Conservation (phyloP, 176 grass and related monocot genomes). For the Lolium rigidum region DNA sequence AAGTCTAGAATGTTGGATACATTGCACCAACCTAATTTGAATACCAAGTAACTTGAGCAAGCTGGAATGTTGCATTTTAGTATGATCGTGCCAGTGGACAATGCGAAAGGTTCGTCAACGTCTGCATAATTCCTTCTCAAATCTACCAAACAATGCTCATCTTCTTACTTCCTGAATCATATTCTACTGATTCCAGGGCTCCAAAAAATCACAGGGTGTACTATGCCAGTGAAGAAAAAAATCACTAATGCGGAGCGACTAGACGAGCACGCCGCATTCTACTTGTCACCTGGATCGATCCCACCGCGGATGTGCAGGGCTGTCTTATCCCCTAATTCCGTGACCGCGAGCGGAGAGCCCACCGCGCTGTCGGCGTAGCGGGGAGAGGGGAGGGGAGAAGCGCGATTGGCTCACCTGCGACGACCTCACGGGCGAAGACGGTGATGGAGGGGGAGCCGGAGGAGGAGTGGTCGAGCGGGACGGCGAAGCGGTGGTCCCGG, state of each 20-base stretch:
- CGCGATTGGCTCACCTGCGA: conserved; percentile 54
- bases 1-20: background rate
- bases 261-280: background rate
- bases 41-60: background rate
- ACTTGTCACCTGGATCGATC: background rate
- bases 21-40: background rate
- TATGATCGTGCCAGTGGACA: background rate
- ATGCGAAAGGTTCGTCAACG: background rate
- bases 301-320: background rate
- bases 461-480: conserved; percentile 81
- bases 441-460: conserved; percentile 55
- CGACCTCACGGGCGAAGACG: conserved; percentile 90
- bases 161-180: no score
- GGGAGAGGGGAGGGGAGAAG: background rate
- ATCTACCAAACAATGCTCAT: background rate
- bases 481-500: conserved; percentile 82
- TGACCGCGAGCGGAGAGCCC: background rate
- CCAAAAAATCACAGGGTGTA: background rate
- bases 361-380: background rate
- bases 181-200: background rate
- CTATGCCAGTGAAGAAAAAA: background rate
- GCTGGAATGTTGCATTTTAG: background rate
- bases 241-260: background rate
- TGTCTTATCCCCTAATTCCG: background rate
- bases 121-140: background rate